Evolutionary conservation across 225 moss, liverwort and hornwort genomes (phyloP), one percentile per base, ranked within the genome.

Genomic region (Marchantia paleacea): DNA sequence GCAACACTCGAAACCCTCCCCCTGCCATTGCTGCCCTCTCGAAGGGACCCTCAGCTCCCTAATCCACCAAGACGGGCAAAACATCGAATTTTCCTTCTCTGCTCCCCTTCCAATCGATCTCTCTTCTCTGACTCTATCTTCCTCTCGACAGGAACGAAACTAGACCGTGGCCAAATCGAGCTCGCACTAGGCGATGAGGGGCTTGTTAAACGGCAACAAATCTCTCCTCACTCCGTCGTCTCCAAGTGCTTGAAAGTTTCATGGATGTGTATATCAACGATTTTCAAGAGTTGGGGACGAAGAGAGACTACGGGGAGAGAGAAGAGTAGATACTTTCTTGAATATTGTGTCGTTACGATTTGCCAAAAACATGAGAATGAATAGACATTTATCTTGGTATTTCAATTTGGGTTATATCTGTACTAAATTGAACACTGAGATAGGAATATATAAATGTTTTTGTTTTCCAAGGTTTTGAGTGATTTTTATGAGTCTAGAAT

Each of bases 1-100:
- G 97, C 92, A 97, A 86, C 69, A 93, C 94, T 76, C 95, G 85
- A 25, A 97, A 97, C 13, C 97, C 97, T 61, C 97, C 93, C 72
- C 93, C 97, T 64, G 80, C 80, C 80, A 80, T 80, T 2, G 54
- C 55, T 69, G 57, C 79, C 64, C 79, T 54, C 50, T 52, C 50
- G 13, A n/a, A 7, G n/a, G 14, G 11, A 65, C 49, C 50, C 50
- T 78, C 78, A 78, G 78, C 78, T 78, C 65, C 65, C 47, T 76
- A 62, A 7, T 31, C 31, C 22, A 76, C 22, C 61, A 2, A 3
- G 12, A 72, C 58, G 10, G 20, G 58, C 30, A 29, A 9, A 47
- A 61, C 19, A 16, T 76, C 76, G 39, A 76, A 12, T 22, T 60
- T 62, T 76, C 61, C 22, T 62, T 61, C 72, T 50, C 55, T 13